Base-by-base conservation (phyloP, 1,284 basidiomycete species). In the Cutaneotrichosporon cutaneum region DNA sequence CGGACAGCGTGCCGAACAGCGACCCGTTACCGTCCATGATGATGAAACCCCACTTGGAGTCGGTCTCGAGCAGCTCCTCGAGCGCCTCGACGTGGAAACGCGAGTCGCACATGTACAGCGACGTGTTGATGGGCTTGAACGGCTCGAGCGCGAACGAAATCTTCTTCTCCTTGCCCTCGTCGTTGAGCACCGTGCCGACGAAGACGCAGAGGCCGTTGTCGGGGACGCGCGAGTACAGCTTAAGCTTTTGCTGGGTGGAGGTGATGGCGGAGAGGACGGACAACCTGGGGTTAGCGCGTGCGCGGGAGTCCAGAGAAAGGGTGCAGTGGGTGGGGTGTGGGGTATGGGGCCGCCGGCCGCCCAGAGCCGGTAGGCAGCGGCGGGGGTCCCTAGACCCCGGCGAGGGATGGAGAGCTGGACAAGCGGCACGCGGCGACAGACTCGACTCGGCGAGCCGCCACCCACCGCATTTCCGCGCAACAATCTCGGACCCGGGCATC, bases 81-180 rank as follows among this genome's bases (percentile, higher is more conserved):
- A 99, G 86, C 0, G 94, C 94, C 77, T 98, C 96, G 4, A 96
- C 98, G 83, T 98, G 95, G 84, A 99, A 99, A 80, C 98, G 96
- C 84, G 96, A 97, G 85, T 99, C 96, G 78, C 96, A 99, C 57
- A 98, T 89, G 82, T 99, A 99, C 54, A 99, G 87, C 21, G 94
- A 93, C 88, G 95, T 99, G 81, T 98, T 99, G 84, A 99, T 97
- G 44, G 96, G 94, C 80, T 97, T 93, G 79, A 93, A 90, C 16
- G 95, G 95, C 78, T 97, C 94, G 69, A 99, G 95, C 79, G 96
- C 94, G 73, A 99, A 93, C 0, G 90, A 92, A 24, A 94, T 90
- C 81, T 98, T 98, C 85, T 97, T 98, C 82, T 99, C 95, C 81
- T 99, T 99, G 68, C 93, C 93, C 81, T 98, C 95, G 72, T 98